Evolutionary conservation across 257 asterid species (phyloP), one percentile per base, ranked within the genome.

Genomic region (Nicotiana paniculata): DNA sequence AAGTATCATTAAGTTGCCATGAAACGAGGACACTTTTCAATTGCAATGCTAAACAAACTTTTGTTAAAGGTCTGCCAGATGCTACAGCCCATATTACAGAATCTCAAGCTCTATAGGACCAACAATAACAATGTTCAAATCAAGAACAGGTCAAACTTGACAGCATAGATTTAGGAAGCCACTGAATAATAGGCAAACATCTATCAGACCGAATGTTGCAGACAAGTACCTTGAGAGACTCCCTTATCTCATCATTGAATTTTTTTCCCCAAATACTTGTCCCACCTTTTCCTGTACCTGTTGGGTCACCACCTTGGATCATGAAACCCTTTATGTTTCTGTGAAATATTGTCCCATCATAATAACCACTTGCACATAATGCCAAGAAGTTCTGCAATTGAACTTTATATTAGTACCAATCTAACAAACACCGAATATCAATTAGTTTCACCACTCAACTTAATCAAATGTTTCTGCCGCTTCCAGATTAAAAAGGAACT

Each of bases 261-360:
- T 93, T 96, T 87, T 91, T 92, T 32, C 98, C 98, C 98, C 98
- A 94, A 84, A 96, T 96, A 85, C 99, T 96, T 39, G 91, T 92
- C 83, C 97, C 97, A 0, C 99, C 98, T 89, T 94, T 96, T 83
- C 98, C 99, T 3, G 98, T 94, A 82, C 91, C 93, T 62, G 97
- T 94, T 21, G 99, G 98, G 82, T 94, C 99, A 63, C 99, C 99
- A 69, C 97, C 99, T 92, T 96, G 99, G 86, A 96, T 93, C 97
- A 96, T 96, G 92, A 96, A 96, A 65, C 92, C 94, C 88, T 96
- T 93, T 24, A 96, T 96, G 79, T 96, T 96, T 85, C 99, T 90
- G 80, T 96, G 99, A 68, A 96, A 96, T 89, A 93, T 90, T 87
- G 98, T 96, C 58, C 95, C 97, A 82, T 96, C 99, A 32, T 96